Evolutionary conservation across 345 rosid species (phyloP).

Genomic region (Cochlearia excelsa): DNA sequence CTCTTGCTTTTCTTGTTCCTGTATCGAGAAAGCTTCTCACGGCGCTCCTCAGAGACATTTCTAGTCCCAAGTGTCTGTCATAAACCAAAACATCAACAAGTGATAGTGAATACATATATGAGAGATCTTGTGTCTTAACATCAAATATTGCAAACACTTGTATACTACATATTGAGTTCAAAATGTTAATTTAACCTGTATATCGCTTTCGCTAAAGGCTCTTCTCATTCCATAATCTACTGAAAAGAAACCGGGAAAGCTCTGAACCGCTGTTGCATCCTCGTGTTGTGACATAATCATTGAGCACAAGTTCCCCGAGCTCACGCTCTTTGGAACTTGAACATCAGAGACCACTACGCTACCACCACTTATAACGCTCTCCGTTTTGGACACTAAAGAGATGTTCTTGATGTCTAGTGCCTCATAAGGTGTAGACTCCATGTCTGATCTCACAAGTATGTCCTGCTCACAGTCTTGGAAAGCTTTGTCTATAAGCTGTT

Average conservation of each 20-base stretch:
- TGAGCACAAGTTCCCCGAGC: conserved; percentile 68
- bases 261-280: too few relatives aligned
- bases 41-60: conserved; percentile 60
- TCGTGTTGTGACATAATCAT: too few relatives aligned
- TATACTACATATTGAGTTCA: not conserved
- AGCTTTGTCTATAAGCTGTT: conserved; percentile 68
- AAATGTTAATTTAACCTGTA: conserved; percentile 49
- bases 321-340: conserved; percentile 58
- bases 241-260: conserved; percentile 49
- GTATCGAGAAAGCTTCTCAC: conserved; percentile 93
- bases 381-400: conserved; percentile 38
- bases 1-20: conserved; percentile 84
- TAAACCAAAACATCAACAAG: conserved; percentile 46
- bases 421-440: conserved; percentile 49
- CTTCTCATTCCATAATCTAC: conserved; percentile 82
- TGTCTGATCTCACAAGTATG: conserved; percentile 59
- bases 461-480: too few relatives aligned
- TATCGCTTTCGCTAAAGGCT: conserved; percentile 91
- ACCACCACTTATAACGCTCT: conserved; percentile 26
- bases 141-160: conserved; percentile 1
- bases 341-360: conserved; percentile 30
- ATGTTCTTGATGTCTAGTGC: conserved; percentile 51
- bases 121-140: not conserved
- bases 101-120: not conserved
- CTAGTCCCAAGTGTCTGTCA: conserved; percentile 67